Percentiles rank a stretch among this genome's conserved stretches.
Conservation (phyloP, 352 stramenopile species). For the Plasmopara muralis region DNA sequence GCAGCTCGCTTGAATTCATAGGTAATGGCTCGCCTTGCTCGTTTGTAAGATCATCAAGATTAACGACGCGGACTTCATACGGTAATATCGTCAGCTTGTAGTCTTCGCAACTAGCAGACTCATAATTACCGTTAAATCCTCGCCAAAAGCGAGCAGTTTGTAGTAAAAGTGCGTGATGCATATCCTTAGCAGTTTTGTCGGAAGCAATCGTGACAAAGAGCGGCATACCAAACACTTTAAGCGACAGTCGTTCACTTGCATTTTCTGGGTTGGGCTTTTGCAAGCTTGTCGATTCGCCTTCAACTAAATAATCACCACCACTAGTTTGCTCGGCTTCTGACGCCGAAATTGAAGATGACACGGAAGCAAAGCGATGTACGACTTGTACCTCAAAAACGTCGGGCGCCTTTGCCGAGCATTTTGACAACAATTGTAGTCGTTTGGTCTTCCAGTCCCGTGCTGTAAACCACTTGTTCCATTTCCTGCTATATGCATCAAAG, state of each 20-base stretch:
- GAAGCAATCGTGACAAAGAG: conserved; percentile 74
- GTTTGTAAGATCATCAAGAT: conserved; percentile 50
- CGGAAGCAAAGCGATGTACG: conserved; percentile 36
- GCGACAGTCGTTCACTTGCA: conserved; percentile 8
- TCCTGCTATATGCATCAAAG: conserved; percentile 64
- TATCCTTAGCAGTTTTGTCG: conserved; percentile 50
- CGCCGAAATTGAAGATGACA: conserved; percentile 2
- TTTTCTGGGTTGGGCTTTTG: conserved; percentile 13
- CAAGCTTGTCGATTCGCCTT: conserved; percentile 13
- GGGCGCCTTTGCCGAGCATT: conserved; percentile 29
- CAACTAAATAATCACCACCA: conserved; percentile 10
- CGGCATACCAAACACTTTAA: conserved; percentile 58
- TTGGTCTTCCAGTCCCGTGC: conserved; percentile 45
- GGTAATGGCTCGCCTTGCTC: conserved; percentile 34
- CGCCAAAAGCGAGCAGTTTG: conserved; percentile 55
- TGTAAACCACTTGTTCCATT: conserved; percentile 72
- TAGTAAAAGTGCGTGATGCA: conserved; percentile 58
- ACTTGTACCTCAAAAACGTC: conserved; percentile 80
- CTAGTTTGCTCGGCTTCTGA: conserved; percentile 16
- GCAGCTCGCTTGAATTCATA: conserved; percentile 39
- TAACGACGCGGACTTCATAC: conserved; percentile 50
- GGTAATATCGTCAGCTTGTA: conserved; percentile 20
- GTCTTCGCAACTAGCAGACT: not conserved
- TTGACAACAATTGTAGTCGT: conserved; percentile 40
- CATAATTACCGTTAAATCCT: conserved; percentile 7